These are phyloP conservation scores for Setaria italica DNA, from an alignment of 202 grass and related monocot species.

Conservation along the genomic window DNA sequence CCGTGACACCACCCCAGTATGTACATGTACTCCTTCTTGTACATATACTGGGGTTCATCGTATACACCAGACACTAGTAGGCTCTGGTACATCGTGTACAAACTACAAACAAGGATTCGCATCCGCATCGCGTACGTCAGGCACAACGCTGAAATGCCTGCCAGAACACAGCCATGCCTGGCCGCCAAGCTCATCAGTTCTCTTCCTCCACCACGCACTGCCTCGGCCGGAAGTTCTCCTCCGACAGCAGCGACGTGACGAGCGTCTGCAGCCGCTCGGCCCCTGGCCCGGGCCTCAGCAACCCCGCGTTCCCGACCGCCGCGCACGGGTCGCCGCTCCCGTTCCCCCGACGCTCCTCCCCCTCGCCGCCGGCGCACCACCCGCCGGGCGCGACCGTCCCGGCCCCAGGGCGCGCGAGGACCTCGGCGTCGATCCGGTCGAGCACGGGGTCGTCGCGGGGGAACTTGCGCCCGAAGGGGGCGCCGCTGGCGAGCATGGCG, in stretches of 20 bases:
- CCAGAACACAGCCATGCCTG: too few relatives aligned
- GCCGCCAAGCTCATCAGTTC: neutral
- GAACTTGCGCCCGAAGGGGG: constrained; percentile 90
- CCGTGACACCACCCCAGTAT: too few relatives aligned
- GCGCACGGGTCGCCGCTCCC: constrained; percentile 51
- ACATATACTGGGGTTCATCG: too few relatives aligned
- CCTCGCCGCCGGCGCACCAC: constrained; percentile 46
- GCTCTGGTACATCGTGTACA: too few relatives aligned
- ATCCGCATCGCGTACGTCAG: too few relatives aligned
- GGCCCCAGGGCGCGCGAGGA: constrained; percentile 44
- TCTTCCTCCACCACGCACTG: constrained; percentile 54
- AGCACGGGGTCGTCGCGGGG: constrained; percentile 62
- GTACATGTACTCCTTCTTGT: too few relatives aligned
- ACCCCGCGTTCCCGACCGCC: constrained; percentile 49
- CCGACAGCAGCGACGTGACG: constrained; percentile 64
- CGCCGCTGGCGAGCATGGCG: constrained; percentile 64
- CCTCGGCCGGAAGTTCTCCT: constrained; percentile 79
- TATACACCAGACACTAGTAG: too few relatives aligned
- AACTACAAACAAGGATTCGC: too few relatives aligned
- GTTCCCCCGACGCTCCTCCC: neutral
- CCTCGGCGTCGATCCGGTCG: constrained; percentile 69
- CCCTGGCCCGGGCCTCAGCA: constrained; percentile 62
- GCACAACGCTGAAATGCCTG: too few relatives aligned
- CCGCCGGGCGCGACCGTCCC: constrained; percentile 64
- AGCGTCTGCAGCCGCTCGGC: constrained; percentile 68